A percentile compares a stretch with the other conserved stretches of the same genome.
These are phyloP conservation scores for Aethionema arabicum DNA, from an alignment of 345 rosid species.

Conservation along the genomic window DNA sequence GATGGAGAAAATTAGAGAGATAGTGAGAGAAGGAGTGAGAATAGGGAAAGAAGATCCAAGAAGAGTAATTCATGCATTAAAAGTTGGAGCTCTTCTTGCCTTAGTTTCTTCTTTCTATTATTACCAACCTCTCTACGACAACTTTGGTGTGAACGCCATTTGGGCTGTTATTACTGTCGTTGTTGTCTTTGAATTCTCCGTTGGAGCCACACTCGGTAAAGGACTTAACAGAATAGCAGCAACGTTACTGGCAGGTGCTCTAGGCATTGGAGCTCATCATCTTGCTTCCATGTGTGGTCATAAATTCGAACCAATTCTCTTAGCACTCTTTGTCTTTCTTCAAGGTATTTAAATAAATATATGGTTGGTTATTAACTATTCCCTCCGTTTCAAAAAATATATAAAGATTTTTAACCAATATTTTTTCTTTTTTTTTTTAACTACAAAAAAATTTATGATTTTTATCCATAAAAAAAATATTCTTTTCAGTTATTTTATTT, in stretches of 20 bases:
- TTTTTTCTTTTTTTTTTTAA: too few species aligned
- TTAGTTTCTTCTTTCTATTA: slow-evolving; percentile 63
- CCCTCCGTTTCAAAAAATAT: too few species aligned
- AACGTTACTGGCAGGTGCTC: slow-evolving; percentile 59
- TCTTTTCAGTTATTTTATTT: too few species aligned
- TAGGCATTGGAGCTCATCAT: slow-evolving; percentile 71
- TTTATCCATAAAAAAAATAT: too few species aligned
- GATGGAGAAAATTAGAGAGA: slow-evolving; percentile 29
- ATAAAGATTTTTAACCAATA: too few species aligned
- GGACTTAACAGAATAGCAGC: slow-evolving; percentile 71
- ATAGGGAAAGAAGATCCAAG: slow-evolving; percentile 69
- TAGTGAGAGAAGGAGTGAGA: slow-evolving; percentile 35
- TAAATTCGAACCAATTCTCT: slow-evolving; percentile 60
- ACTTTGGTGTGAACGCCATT: slow-evolving; percentile 65
- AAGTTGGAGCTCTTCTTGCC: slow-evolving; percentile 67
- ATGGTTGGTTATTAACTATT: too few species aligned
- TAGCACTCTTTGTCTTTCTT: slow-evolving; percentile 61
- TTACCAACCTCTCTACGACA: slow-evolving; percentile 57
- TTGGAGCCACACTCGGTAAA: slow-evolving; percentile 69
- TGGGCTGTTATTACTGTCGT: slow-evolving; percentile 91
- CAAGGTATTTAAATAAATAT: too few species aligned
- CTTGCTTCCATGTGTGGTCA: slow-evolving; percentile 56
- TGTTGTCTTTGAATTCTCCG: slow-evolving; percentile 74
- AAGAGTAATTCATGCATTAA: slow-evolving; percentile 63
- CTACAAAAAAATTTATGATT: too few species aligned